Conservation (phyloP, 164 flowering plant species). For the Tinospora cordifolia region DNA sequence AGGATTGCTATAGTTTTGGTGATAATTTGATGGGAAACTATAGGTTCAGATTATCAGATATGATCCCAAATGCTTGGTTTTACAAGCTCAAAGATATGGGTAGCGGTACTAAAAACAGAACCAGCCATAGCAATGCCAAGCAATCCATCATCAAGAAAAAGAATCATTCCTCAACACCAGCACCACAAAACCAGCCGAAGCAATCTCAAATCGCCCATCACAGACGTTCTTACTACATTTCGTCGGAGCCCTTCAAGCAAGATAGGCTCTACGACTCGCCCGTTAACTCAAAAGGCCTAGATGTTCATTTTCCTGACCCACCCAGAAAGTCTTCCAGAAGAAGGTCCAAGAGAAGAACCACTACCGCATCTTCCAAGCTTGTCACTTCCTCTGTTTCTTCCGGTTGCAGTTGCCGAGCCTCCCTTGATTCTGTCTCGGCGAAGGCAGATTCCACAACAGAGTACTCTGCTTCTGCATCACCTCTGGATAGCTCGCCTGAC, state of each 20-base stretch:
- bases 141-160: conserved; percentile 22
- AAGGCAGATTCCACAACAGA: conserved; percentile 15
- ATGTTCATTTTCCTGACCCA: conserved; percentile 29
- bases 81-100: conserved; percentile 66
- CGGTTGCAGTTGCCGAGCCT: conserved; percentile 21
- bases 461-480: conserved; percentile 12
- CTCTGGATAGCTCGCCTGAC: conserved; percentile 17
- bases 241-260: conserved; percentile 27
- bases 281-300: conserved; percentile 18
- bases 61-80: conserved; percentile 85
- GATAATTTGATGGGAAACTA: conserved; percentile 51
- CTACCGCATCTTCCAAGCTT: conserved; percentile 27
- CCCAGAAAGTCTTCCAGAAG: conserved; percentile 31
- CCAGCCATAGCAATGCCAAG: conserved; percentile 18
- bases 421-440: conserved; percentile 17
- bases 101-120: conserved; percentile 11
- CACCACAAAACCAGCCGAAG: conserved; percentile 11
- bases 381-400: conserved; percentile 28
- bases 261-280: conserved; percentile 21
- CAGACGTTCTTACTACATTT: conserved; percentile 52
- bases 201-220: conserved; percentile 23
- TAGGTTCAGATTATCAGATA: conserved; percentile 64
- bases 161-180: conserved; percentile 15
- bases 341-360: conserved; percentile 23
- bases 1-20: neutral